Base-by-base conservation (phyloP, 208 protist genomes). In the Leishmania braziliensis region DNA sequence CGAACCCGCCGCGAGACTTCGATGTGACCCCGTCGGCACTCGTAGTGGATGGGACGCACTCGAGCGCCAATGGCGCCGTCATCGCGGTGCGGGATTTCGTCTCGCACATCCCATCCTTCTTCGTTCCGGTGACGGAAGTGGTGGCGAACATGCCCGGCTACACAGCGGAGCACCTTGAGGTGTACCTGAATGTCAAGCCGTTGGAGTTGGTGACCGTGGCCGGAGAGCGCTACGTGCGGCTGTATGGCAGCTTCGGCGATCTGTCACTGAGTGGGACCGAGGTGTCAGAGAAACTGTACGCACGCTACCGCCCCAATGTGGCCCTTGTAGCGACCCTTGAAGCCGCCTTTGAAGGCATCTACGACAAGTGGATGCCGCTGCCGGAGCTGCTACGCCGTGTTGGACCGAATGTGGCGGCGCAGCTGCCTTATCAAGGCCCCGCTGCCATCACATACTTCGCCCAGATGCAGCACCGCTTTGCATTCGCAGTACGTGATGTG, bases 401-500 rank as follows among this genome's bases (percentile, higher is more conserved):
- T 5, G 87, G 88, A n/a, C 80, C 90, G 33, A 79, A n/a, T 12
- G 89, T 85, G 29, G 87, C 91, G 26, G 86, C 82, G 16, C 75
- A 62, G 80, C 79, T 98, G n/a, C 92, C 93, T 1, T 93, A 88
- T 50, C 62, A 89, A 33, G 93, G 95, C 26, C 75, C 90, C 12
- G 88, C 84, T 16, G 78, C 92, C 29, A 91, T 98, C 63, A 83
- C 95, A 63, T 98, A 92, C 84, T 98, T 98, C 87, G 93, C 95
- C 1, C 93, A 98, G 82, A 97, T 98, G 95, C 95, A 98, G 78
- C 93, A 98, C 81, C 77, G 90, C 50, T 98, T 98, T 88, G 84
- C 83, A 63, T 98, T 98, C 80, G 87, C 95, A 1, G 88, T 95
- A 53, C 79, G 80, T 3, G 70, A 86, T 8, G 36, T 80, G 0